Evolutionary conservation across 108 stramenopile species (phyloP).

Genomic region (Cyclostephanos tholiformis): DNA sequence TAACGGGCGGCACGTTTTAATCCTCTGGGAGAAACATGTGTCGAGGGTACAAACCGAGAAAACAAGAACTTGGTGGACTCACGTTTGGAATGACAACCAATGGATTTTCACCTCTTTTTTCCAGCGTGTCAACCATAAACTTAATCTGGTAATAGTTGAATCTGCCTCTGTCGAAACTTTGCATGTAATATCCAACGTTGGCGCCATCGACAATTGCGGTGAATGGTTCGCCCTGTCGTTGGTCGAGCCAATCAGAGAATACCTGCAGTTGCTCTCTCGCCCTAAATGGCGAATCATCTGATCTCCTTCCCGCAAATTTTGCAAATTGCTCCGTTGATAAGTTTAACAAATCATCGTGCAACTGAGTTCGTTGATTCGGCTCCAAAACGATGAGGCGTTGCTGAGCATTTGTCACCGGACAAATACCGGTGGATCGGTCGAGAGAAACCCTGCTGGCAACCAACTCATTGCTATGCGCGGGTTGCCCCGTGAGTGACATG

Average conservation of each 20-base stretch:
- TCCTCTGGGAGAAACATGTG: no score
- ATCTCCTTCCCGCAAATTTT: slow-evolving; percentile 46
- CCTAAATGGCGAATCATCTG: slow-evolving; percentile 27
- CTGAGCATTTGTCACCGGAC: slow-evolving; percentile 63
- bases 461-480: slow-evolving; percentile 57
- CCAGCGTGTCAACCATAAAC: slow-evolving; percentile 54
- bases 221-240: slow-evolving; percentile 71
- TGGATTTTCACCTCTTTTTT: slow-evolving; percentile 68
- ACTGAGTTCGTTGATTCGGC: slow-evolving; percentile 55
- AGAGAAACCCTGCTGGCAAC: slow-evolving; percentile 63
- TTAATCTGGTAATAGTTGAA: slow-evolving; percentile 61
- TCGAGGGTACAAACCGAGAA: no score
- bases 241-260: slow-evolving; percentile 75
- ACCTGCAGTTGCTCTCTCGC: slow-evolving; percentile 47
- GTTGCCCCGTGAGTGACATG: slow-evolving; percentile 43
- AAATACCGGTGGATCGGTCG: slow-evolving; percentile 61
- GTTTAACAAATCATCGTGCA: slow-evolving; percentile 55
- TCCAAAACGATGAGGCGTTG: slow-evolving; percentile 72
- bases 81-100: slow-evolving; percentile 72
- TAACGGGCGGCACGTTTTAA: no score
- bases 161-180: slow-evolving; percentile 79
- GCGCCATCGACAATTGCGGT: slow-evolving; percentile 84
- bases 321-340: slow-evolving; percentile 52
- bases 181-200: slow-evolving; percentile 84
- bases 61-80: no score